These are phyloP conservation scores for Paspalum notatum DNA, from an alignment of 176 grass and related monocot genomes.

Conservation along the genomic window DNA sequence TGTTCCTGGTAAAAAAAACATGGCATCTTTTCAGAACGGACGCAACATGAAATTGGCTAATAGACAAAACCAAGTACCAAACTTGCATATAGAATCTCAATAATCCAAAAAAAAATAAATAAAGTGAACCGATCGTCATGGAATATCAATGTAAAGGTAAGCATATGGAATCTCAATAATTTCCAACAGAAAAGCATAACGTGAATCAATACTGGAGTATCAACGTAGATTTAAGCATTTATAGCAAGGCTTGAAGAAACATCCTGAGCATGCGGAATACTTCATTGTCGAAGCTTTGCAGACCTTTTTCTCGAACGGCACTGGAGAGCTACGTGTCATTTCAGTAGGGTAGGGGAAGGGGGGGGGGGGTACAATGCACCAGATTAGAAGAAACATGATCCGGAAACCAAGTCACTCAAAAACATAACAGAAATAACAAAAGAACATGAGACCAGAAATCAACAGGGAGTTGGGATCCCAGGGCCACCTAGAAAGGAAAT, in stretches of 20 bases:
- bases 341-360: too few species aligned
- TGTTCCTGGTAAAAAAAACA: constrained; percentile 66
- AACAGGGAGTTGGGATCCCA: too few species aligned
- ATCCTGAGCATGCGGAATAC: constrained; percentile 1
- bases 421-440: too few species aligned
- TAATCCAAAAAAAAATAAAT: constrained; percentile 6
- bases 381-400: too few species aligned
- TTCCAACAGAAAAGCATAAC: neutral
- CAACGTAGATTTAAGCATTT: neutral
- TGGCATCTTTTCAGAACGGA: constrained; percentile 36
- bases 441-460: too few species aligned
- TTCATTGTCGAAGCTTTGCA: constrained; percentile 2
- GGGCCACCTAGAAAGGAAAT: too few species aligned
- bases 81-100: constrained; percentile 23
- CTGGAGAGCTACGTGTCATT: too few species aligned
- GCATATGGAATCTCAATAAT: neutral
- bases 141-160: constrained; percentile 4
- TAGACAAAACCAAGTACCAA: constrained; percentile 19
- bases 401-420: too few species aligned
- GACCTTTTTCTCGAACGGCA: neutral
- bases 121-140: neutral
- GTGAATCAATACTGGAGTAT: neutral
- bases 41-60: constrained; percentile 29
- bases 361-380: too few species aligned
- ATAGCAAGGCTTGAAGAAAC: neutral